Evolutionary conservation across 1,284 basidiomycete genomes (phyloP), one percentile per base, ranked within the genome.

Genomic region (Rhodotorula glutinis): DNA sequence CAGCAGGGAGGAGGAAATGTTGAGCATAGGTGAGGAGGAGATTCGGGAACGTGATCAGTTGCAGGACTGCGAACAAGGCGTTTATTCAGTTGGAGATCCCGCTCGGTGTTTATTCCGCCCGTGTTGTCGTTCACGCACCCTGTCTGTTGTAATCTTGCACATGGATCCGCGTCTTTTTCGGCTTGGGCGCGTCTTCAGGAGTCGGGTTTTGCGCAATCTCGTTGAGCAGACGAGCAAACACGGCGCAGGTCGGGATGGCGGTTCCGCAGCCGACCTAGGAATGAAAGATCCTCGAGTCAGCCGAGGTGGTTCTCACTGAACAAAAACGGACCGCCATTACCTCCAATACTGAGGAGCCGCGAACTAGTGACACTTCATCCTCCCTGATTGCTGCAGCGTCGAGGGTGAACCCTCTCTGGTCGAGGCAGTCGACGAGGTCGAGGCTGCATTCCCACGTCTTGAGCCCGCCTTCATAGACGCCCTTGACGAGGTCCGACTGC

Each of bases 371-470:
- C 41, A 25, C 55, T 23, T 47, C 60, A 25, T 61, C 44, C 5
- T n/a, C n/a, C n/a, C n/a, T n/a, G n/a, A n/a, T n/a, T n/a, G n/a
- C n/a, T n/a, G 59, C 56, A 16, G 21, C 29, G 43, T 52, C 66
- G 49, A 53, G 54, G 30, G 27, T 46, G 46, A 44, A 65, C n/a
- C 63, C 65, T 9, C 57, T 19, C 21, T 56, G 46, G 33, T 66
- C 63, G 29, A 70, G 53, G 46, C 67, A 64, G 51, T 80, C 82
- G 0, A 89, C 90, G 0, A 98, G 82, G 78, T 98, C 95, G 21
- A 94, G 79, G 46, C 91, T 90, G 70, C 92, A 96, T 78, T 98
- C 95, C 95, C 95, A 98, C 4, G 93, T 97, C 80, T 98, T 98
- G 63, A 98, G 78, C 0, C 95, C 95, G 21, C 95, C 95, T 79